Conservation (phyloP, 805 yeast species). For the Yamadazyma laniorum region DNA sequence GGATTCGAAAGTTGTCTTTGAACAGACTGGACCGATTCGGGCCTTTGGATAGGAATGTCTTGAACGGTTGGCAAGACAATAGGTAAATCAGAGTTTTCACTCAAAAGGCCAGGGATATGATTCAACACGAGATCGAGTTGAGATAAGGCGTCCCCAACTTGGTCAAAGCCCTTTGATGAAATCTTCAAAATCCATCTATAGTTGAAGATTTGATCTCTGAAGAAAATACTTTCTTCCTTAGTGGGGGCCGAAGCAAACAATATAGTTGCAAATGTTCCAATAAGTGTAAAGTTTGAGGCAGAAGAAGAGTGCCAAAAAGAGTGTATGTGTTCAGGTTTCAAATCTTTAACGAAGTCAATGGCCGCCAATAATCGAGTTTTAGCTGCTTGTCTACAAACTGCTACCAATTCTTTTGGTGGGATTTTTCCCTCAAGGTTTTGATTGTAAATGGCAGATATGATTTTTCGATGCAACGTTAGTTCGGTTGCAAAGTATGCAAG, state of each 20-base stretch:
- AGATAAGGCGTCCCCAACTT: constrained; percentile 70
- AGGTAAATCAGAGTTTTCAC: constrained; percentile 37
- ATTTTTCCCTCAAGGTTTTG: constrained; percentile 31
- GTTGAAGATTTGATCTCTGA: constrained; percentile 66
- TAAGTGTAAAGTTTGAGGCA: constrained; percentile 71
- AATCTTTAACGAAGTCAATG: constrained; percentile 69
- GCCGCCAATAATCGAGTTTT: constrained; percentile 78
- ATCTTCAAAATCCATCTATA: constrained; percentile 76
- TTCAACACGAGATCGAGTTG: constrained; percentile 69
- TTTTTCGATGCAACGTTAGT: constrained; percentile 77
- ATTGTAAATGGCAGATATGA: constrained; percentile 52
- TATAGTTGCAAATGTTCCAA: constrained; percentile 86
- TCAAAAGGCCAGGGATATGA: constrained; percentile 70
- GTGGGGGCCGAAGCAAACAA: constrained; percentile 65
- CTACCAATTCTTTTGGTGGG: constrained; percentile 35
- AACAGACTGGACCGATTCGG: constrained; percentile 14
- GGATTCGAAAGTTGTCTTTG: constrained; percentile 4
- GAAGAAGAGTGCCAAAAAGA: constrained; percentile 90
- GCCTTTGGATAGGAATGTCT: constrained; percentile 15
- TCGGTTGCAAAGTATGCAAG: constrained; percentile 88
- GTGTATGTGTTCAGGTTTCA: constrained; percentile 79
- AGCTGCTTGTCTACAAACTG: constrained; percentile 83
- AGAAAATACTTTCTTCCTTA: constrained; percentile 61
- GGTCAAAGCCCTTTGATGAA: constrained; percentile 73
- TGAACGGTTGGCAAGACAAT: constrained; percentile 35